A percentile compares a stretch with the other conserved stretches of the same genome.
phyloP scores from a whole-genome alignment of 75 land plant genomes.

The Picea sitchensis region DNA sequence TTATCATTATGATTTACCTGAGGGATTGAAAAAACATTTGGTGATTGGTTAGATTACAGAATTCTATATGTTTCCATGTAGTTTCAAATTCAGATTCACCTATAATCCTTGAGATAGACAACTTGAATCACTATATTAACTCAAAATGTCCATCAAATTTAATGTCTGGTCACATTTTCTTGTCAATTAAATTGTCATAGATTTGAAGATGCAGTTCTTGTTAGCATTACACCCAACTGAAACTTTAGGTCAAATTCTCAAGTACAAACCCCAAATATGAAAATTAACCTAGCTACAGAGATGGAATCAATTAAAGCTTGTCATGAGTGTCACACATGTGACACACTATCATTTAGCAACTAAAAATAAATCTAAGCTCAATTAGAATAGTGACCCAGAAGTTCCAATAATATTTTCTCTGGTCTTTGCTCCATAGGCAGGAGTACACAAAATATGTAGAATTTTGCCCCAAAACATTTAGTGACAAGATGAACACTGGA shows the following conservation, averaged over 20 bases:
- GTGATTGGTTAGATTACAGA: slow-evolving; percentile 23
- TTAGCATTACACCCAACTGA: not conserved
- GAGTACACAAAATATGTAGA: slow-evolving; percentile 49
- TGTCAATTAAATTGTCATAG: not conserved
- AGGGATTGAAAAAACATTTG: slow-evolving; percentile 32
- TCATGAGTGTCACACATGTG: not conserved
- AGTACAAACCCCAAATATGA: not conserved
- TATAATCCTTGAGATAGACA: not conserved
- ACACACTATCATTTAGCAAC: not conserved
- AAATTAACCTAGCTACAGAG: not conserved
- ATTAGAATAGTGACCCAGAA: not conserved
- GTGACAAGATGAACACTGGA: slow-evolving; percentile 65
- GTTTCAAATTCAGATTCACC: not conserved
- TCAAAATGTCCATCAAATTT: too few species aligned
- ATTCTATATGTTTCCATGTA: slow-evolving; percentile 23
- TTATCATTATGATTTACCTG: too few species aligned
- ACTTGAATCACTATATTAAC: not conserved
- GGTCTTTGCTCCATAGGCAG: slow-evolving; percentile 25
- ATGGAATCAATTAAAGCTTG: not conserved
- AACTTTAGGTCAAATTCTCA: not conserved
- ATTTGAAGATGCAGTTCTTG: not conserved
- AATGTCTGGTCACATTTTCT: not conserved
- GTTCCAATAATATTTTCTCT: not conserved
- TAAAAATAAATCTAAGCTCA: not conserved
- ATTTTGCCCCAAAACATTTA: slow-evolving; percentile 51